Base-by-base conservation (phyloP, 306 rosid species). In the Fragaria ananassa region DNA sequence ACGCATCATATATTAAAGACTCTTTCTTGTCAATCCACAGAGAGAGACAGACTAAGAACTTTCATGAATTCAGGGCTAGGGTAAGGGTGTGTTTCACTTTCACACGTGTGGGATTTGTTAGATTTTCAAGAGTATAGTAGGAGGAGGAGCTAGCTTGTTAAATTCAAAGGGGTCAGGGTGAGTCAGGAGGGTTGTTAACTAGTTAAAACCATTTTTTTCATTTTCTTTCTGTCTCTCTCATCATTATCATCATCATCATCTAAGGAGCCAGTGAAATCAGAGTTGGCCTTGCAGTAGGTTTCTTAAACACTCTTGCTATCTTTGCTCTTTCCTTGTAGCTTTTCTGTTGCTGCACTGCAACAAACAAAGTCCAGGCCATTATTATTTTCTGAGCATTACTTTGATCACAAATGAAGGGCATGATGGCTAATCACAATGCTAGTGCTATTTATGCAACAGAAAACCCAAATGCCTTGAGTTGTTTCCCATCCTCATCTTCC, bases 21-120 rank as follows among this genome's bases (percentile, higher is more conserved):
- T 66, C 90, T 83, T 85, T 85, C 90, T 86, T 89, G 93, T 89
- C 93, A 77, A 81, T 89, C 81, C 72, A 79, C 80, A 83, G 83
- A 83, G 83, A 83, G 83, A 76, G 90, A 88, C 96, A 85, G 85
- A 88, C 91, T 80, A 66, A 76, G 86, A 54, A 76, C 74, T 77
- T 84, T 88, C 81, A 81, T 77, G 74, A 77, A 83, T 72, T 18
- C 79, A 81, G 85, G 64, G 82, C 31, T 15, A n/a, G 63, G 14
- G 63, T 29, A 23, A 10, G 65, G 18, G 47, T 66, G 45, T 25
- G 41, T 68, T 49, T 69, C 88, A 72, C 78, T 83, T 85, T 77
- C 94, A 88, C 97, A 88, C 91, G 91, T 89, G 97, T 46, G 91
- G 79, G 84, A 71, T 68, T 77, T 64, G 74, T 79, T 78, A 56